A percentile compares a stretch with the other conserved stretches of the same genome.
Evolutionary conservation across 192 early-diverging fungal species (phyloP).

Genomic region (Phycomyces nitens): DNA sequence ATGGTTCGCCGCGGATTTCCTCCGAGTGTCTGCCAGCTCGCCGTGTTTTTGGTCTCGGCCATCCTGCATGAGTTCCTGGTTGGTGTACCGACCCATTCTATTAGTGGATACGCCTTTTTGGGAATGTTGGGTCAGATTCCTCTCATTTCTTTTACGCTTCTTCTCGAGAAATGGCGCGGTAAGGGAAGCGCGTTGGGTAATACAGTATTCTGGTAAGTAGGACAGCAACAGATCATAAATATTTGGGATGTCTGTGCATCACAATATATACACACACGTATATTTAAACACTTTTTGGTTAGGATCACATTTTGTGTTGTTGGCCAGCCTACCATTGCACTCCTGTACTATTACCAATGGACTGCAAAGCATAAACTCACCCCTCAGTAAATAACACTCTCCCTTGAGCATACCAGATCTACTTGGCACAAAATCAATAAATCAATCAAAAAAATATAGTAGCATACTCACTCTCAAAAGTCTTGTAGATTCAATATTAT

Average conservation of each 20-base stretch:
- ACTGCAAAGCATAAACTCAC: slow-evolving; percentile 25
- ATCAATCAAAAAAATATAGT: too few relatives aligned
- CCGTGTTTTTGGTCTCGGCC: slow-evolving; percentile 81
- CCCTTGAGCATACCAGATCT: too few relatives aligned
- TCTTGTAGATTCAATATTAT: too few relatives aligned
- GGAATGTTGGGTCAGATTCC: slow-evolving; percentile 80
- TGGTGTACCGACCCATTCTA: slow-evolving; percentile 76
- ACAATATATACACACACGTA: neutral
- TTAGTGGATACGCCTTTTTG: slow-evolving; percentile 79
- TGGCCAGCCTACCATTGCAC: slow-evolving; percentile 70
- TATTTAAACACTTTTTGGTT: neutral
- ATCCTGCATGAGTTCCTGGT: slow-evolving; percentile 84
- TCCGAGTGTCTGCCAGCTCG: slow-evolving; percentile 52
- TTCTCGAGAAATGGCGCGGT: slow-evolving; percentile 64
- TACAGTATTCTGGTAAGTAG: slow-evolving; percentile 64
- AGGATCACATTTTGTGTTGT: slow-evolving; percentile 73
- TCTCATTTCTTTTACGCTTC: slow-evolving; percentile 65
- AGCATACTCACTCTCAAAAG: too few relatives aligned
- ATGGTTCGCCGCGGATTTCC: slow-evolving; percentile 62
- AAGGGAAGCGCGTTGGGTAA: slow-evolving; percentile 69
- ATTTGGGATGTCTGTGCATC: neutral
- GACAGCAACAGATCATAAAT: neutral
- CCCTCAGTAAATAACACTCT: slow-evolving; percentile 13
- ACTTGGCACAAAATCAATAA: too few relatives aligned
- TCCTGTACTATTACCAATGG: slow-evolving; percentile 75